phyloP scores from a whole-genome alignment of 345 rosid genomes.

The Rhizophora mangle region DNA sequence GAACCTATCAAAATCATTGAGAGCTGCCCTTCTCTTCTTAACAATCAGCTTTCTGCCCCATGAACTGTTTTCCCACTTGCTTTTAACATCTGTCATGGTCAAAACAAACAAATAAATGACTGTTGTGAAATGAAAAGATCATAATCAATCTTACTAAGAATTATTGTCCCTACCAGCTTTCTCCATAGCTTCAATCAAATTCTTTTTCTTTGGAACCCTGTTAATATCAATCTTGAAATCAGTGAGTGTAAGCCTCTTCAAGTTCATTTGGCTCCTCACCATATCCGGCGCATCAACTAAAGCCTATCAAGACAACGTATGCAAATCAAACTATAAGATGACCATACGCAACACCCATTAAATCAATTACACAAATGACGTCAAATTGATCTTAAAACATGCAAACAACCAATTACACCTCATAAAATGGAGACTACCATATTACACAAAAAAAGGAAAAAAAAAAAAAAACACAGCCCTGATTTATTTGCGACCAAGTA shows the following conservation, averaged over 20 bases:
- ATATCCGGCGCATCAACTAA: constrained; percentile 92
- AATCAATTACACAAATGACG: neutral
- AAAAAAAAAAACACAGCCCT: neutral
- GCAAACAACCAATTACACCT: neutral
- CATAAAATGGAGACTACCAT: neutral
- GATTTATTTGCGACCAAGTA: neutral
- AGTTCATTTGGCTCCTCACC: constrained; percentile 89
- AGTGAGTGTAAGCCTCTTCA: constrained; percentile 86
- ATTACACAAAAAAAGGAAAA: no score
- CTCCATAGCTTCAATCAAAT: constrained; percentile 83
- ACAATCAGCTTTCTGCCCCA: constrained; percentile 88
- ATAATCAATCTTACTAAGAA: neutral
- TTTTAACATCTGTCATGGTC: constrained; percentile 54
- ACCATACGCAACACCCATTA: neutral
- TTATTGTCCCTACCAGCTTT: constrained; percentile 64
- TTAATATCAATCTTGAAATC: constrained; percentile 81
- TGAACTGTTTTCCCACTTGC: constrained; percentile 83
- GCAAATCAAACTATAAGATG: neutral
- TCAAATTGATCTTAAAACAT: no score
- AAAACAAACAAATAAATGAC: neutral
- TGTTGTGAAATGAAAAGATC: neutral
- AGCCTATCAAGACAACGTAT: constrained; percentile 43
- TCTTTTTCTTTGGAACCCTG: constrained; percentile 78
- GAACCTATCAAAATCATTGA: constrained; percentile 79
- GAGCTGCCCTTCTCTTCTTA: constrained; percentile 69